Conservation (phyloP, 2,329 filamentous ascomycete species). For the Ophiostoma sp. region DNA sequence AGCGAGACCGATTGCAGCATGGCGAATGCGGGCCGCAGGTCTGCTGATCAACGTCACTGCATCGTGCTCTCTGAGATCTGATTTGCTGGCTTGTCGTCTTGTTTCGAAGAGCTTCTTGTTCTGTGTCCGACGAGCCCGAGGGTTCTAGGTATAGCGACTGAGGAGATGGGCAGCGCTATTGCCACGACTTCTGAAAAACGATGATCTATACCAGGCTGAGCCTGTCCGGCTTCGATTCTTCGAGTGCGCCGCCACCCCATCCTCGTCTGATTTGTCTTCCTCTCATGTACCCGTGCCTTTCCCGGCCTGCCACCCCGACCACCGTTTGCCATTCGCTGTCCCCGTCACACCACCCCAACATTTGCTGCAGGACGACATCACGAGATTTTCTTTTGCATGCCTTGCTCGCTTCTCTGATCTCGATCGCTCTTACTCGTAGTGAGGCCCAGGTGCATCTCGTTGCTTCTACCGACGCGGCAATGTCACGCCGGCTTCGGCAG, state of each 20-base stretch:
- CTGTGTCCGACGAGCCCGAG: background rate
- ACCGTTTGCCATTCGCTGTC: constrained; percentile 3
- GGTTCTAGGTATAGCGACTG: background rate
- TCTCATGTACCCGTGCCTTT: background rate
- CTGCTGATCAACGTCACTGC: background rate
- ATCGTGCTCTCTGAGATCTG: background rate
- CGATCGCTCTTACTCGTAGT: background rate
- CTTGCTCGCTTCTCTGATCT: background rate
- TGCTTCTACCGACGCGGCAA: background rate
- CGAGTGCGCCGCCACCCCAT: background rate
- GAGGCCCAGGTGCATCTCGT: background rate
- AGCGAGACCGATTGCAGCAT: background rate
- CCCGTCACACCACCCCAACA: background rate
- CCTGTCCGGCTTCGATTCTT: background rate
- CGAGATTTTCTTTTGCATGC: background rate
- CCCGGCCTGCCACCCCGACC: background rate
- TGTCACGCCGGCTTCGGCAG: background rate
- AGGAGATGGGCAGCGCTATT: background rate
- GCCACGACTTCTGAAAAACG: background rate
- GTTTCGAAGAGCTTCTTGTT: background rate
- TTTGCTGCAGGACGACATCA: constrained; percentile 6
- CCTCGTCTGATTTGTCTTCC: background rate
- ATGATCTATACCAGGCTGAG: background rate
- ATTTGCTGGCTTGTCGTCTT: too few species aligned
- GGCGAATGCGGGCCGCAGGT: background rate